These are phyloP conservation scores for Botryotinia convoluta DNA, from an alignment of 2,329 filamentous ascomycete species.

Conservation along the genomic window DNA sequence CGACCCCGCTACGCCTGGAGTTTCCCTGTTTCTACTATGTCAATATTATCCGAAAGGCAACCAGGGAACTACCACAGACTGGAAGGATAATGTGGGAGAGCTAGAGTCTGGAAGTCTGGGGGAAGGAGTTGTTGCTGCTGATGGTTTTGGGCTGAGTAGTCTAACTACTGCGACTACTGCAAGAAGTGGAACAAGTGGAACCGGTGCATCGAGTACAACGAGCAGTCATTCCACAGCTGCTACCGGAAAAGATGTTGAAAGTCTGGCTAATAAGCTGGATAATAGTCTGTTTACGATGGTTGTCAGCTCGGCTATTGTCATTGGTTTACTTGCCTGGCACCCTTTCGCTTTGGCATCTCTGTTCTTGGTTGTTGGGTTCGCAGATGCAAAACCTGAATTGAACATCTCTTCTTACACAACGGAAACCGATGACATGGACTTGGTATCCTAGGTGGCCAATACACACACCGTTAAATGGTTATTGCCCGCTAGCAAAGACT, in stretches of 20 bases:
- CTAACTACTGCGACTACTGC: background rate
- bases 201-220: background rate
- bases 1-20: background rate
- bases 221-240: background rate
- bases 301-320: background rate
- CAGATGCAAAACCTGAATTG: background rate
- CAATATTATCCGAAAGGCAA: slow-evolving; percentile 6
- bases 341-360: background rate
- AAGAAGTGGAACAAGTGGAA: no score
- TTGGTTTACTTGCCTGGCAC: background rate
- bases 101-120: background rate
- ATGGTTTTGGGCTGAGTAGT: background rate
- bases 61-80: background rate
- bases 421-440: rapidly evolving
- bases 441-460: background rate
- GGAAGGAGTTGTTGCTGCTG: background rate
- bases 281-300: background rate
- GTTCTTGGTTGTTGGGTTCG: background rate
- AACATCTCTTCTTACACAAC: background rate
- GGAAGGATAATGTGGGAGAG: background rate
- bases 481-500: background rate
- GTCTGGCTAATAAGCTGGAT: background rate
- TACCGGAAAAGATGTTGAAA: background rate
- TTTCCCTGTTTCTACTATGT: background rate
- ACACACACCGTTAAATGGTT: background rate